These are phyloP conservation scores for Cantharellus anzutake DNA, from an alignment of 768 basidiomycete species.

Conservation along the genomic window DNA sequence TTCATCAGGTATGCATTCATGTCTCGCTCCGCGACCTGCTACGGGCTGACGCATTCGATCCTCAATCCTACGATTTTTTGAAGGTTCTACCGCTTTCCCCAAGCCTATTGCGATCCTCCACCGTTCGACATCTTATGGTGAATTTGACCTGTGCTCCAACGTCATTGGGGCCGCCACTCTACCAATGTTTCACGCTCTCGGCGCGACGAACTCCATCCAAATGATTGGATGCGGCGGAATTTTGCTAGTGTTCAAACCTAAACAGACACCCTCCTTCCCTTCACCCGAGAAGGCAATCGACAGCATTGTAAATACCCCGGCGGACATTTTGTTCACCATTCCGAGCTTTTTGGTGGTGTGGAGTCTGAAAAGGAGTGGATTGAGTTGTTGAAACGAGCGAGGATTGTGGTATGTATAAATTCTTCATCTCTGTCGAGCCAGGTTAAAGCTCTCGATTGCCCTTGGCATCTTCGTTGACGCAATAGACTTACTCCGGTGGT, in stretches of 20 bases:
- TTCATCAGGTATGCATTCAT: constrained; percentile 12
- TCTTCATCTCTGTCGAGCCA: neutral
- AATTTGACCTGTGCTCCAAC: neutral
- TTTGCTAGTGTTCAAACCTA: constrained; percentile 6
- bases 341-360: constrained; percentile 9
- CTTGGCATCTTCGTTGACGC: neutral
- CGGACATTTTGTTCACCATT: constrained; percentile 3
- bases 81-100: constrained; percentile 10
- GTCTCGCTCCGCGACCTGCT: neutral
- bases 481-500: constrained; percentile 9
- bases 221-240: neutral
- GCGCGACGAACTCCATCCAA: neutral
- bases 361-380: constrained; percentile 1
- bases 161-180: neutral
- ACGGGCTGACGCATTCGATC: neutral
- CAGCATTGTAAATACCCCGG: neutral
- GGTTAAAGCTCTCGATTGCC: neutral
- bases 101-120: constrained; percentile 7
- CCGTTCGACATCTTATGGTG: constrained; percentile 2
- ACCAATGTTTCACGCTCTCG: constrained; percentile 6
- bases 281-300: constrained; percentile 9
- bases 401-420: constrained; percentile 5
- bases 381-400: constrained; percentile 2
- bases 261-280: constrained; percentile 1
- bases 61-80: neutral